Percentiles rank a stretch among this genome's conserved stretches.
Evolutionary conservation across 768 basidiomycete species (phyloP).

Genomic region (Fistulinella prunicolor): DNA sequence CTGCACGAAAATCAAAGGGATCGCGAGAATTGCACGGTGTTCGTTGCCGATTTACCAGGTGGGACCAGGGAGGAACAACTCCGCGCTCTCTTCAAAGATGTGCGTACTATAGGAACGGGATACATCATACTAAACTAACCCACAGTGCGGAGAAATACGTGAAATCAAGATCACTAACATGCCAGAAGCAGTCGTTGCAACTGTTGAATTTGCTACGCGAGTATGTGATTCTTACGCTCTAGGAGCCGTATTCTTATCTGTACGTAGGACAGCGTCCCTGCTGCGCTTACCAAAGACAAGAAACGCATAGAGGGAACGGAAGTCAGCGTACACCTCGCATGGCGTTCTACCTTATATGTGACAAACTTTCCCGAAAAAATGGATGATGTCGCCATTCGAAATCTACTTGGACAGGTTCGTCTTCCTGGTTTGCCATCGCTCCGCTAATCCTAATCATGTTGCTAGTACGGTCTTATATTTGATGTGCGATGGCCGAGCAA

Average conservation of each 20-base stretch:
- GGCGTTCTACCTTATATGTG: constrained; percentile 92
- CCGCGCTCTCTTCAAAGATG: constrained; percentile 79
- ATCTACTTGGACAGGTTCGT: constrained; percentile 74
- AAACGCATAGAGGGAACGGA: constrained; percentile 77
- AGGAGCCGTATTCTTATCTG: neutral
- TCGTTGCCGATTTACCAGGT: constrained; percentile 69
- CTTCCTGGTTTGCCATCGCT: neutral
- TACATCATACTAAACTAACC: constrained; percentile 10
- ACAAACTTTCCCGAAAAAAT: constrained; percentile 90
- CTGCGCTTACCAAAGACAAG: constrained; percentile 92
- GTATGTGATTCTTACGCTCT: constrained; percentile 19
- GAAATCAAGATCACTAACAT: constrained; percentile 78
- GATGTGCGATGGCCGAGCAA: constrained; percentile 98
- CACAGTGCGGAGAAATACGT: constrained; percentile 84
- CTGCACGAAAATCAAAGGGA: constrained; percentile 52
- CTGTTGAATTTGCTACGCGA: constrained; percentile 80
- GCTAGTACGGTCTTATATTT: constrained; percentile 84
- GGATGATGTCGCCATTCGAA: constrained; percentile 74
- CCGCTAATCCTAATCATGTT: constrained; percentile 7
- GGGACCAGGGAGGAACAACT: constrained; percentile 64
- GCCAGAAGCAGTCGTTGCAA: constrained; percentile 62
- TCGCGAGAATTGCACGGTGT: constrained; percentile 91
- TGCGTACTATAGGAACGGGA: constrained; percentile 36
- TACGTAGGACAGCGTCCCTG: constrained; percentile 71
- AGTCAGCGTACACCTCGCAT: constrained; percentile 83